Percentiles rank a stretch among this genome's conserved stretches.
phyloP scores from a whole-genome alignment of 306 rosid genomes.

The Rubus parviflorus region DNA sequence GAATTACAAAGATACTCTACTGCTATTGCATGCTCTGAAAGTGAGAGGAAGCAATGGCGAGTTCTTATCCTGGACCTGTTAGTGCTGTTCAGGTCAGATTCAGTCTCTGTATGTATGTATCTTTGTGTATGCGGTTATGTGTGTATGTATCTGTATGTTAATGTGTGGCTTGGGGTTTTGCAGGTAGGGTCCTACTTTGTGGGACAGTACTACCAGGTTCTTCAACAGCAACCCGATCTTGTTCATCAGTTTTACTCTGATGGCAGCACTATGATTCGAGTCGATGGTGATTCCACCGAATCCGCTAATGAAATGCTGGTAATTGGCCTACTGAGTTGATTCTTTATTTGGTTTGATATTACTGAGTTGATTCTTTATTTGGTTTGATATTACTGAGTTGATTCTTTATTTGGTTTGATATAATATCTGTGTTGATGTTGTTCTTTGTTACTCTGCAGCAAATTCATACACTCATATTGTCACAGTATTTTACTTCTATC shows the following conservation, averaged over 20 bases:
- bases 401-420: not conserved
- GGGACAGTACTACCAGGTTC: slow-evolving; percentile 78
- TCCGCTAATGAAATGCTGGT: slow-evolving; percentile 64
- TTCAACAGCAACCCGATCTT: slow-evolving; percentile 69
- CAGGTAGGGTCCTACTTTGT: slow-evolving; percentile 96
- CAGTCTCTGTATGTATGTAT: not conserved
- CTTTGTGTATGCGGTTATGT: not conserved
- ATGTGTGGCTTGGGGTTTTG: slow-evolving; percentile 4
- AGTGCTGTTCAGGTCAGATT: slow-evolving; percentile 70
- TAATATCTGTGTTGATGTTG: not conserved
- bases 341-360: not conserved
- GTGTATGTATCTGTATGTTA: not conserved
- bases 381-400: not conserved
- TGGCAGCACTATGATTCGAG: slow-evolving; percentile 63
- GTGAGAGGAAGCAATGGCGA: slow-evolving; percentile 47
- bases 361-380: not conserved
- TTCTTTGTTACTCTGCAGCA: slow-evolving; percentile 50
- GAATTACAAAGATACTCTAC: not conserved
- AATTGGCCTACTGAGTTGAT: not conserved
- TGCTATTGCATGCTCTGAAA: slow-evolving; percentile 33
- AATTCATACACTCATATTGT: slow-evolving; percentile 62
- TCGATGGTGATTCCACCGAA: slow-evolving; percentile 59
- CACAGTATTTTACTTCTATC: slow-evolving; percentile 61
- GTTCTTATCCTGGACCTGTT: slow-evolving; percentile 53
- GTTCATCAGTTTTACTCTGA: slow-evolving; percentile 82